phyloP scores from a whole-genome alignment of 768 basidiomycete species.

The Lactarius hengduanensis region DNA sequence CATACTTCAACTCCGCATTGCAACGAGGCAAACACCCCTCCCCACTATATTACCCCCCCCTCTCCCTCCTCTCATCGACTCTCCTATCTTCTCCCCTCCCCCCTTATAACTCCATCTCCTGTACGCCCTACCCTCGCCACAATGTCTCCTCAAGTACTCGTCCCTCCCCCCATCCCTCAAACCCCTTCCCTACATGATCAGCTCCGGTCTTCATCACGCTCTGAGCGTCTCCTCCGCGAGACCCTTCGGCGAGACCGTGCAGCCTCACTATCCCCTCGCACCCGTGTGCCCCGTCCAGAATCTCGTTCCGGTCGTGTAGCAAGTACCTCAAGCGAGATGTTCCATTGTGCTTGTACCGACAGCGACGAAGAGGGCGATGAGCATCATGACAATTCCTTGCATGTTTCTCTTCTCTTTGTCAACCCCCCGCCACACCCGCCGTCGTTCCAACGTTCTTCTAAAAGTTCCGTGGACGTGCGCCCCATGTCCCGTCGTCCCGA shows the following conservation, averaged over 20 bases:
- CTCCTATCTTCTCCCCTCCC: conserved; percentile 13
- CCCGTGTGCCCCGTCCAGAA: conserved; percentile 24
- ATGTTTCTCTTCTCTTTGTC: conserved; percentile 33
- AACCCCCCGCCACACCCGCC: conserved; percentile 15
- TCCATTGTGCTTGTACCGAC: conserved; percentile 30
- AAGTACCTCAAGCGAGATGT: conserved; percentile 24
- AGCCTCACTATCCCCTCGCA: conserved; percentile 32
- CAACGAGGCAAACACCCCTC: conserved; percentile 27
- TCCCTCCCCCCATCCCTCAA: conserved; percentile 28
- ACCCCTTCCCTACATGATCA: conserved; percentile 26
- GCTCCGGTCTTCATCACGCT: conserved; percentile 48
- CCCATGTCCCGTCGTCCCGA: conserved; percentile 21
- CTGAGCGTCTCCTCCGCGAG: conserved; percentile 55
- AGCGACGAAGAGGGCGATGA: conserved; percentile 35
- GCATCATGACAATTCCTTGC: conserved; percentile 34
- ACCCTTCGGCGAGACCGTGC: conserved; percentile 49
- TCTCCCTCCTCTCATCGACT: conserved; percentile 18
- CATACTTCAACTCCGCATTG: conserved; percentile 23
- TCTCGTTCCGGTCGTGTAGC: conserved; percentile 20
- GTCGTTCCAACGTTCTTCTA: conserved; percentile 21
- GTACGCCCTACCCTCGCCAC: conserved; percentile 37
- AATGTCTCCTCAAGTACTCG: conserved; percentile 39
- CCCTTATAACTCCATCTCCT: conserved; percentile 28
- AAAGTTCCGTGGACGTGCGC: conserved; percentile 28
- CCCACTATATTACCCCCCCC: conserved; percentile 24